Base-by-base conservation (phyloP, 805 yeast species). In the Blastobotrys muscicola region DNA sequence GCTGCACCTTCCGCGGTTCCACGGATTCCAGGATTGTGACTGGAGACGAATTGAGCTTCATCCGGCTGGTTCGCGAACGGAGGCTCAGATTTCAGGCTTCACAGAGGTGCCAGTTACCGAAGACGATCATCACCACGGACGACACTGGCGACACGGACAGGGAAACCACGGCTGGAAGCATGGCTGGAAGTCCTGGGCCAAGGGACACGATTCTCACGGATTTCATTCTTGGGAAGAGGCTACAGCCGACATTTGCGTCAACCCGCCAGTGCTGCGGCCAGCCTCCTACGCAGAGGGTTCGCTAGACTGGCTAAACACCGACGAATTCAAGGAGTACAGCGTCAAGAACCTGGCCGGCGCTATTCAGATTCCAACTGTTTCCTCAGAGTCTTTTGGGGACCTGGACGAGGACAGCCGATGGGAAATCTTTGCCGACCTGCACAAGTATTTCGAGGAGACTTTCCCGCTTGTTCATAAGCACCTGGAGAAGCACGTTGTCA, bases 291-390 rank as follows among this genome's bases (percentile, higher is more conserved):
- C 4, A 6, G 26, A 20, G 26, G 26, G 26, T 6, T 20, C 26
- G 4, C 26, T 44, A 20, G 41, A 35, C 29, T 36, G 16, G 12
- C 49, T 50, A 41, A 42, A 29, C 30, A 44, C 52, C n/a, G 38
- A 41, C 7, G 52, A 50, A 10, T 52, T 46, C 40, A 38, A 44
- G 23, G 38, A 48, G 11, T 39, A 33, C 23, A 48, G 52, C 3
- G 30, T 50, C 13, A 40, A 38, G 16, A 33, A 39, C 3, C 65
- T 78, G 44, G 60, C 75, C 6, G 75, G 72, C 6, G 83, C 89
- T 1, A 70, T 83, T 13, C 69, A 69, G 53, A 68, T 82, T 42
- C 78, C 79, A 38, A 83, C 94, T 1, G 80, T 74, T 47, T 70
- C 77, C 7, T 69, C 60, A 45, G 94, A 84, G 55, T 68, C 66